A percentile compares a stretch with the other conserved stretches of the same genome.
Evolutionary conservation across 371 early-diverging fungal species (phyloP).

Genomic region (Cokeromyces recurvatus): DNA sequence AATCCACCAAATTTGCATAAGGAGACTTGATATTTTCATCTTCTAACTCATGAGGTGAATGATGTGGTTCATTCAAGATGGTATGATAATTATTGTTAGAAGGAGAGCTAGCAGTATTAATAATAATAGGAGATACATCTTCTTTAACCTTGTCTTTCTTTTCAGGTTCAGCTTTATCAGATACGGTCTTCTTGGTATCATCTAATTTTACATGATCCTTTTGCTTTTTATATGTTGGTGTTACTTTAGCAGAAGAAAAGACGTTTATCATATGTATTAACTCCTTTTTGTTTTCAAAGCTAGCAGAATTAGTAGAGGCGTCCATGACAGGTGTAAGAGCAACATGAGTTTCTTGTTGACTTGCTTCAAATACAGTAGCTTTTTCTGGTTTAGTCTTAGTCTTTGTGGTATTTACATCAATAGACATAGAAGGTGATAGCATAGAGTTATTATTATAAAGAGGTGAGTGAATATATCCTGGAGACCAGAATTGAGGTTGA

Average conservation of each 20-base stretch:
- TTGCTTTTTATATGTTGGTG: no score
- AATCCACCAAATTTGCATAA: constrained; percentile 15
- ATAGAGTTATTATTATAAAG: no score
- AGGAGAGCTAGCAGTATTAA: no score
- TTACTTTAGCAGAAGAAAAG: constrained; percentile 24
- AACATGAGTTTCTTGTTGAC: no score
- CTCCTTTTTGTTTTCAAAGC: constrained; percentile 21
- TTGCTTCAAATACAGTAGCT: constrained; percentile 11
- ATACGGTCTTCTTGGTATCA: not conserved
- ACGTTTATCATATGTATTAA: constrained; percentile 38
- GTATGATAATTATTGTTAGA: no score
- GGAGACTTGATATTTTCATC: constrained; percentile 10
- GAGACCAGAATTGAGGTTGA: constrained; percentile 14
- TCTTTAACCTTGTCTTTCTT: not conserved
- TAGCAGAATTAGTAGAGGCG: constrained; percentile 2
- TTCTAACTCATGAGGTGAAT: no score
- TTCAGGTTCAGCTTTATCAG: not conserved
- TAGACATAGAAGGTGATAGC: constrained; percentile 16
- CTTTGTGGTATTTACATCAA: constrained; percentile 8
- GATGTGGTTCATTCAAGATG: no score
- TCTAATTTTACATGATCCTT: no score
- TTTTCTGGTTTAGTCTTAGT: no score
- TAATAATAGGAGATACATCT: not conserved
- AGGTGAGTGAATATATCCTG: constrained; percentile 11
- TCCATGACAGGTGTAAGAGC: constrained; percentile 6